A percentile compares a stretch with the other conserved stretches of the same genome.
Conservation (phyloP, 768 basidiomycete genomes). For the Polyporus arcularius region DNA sequence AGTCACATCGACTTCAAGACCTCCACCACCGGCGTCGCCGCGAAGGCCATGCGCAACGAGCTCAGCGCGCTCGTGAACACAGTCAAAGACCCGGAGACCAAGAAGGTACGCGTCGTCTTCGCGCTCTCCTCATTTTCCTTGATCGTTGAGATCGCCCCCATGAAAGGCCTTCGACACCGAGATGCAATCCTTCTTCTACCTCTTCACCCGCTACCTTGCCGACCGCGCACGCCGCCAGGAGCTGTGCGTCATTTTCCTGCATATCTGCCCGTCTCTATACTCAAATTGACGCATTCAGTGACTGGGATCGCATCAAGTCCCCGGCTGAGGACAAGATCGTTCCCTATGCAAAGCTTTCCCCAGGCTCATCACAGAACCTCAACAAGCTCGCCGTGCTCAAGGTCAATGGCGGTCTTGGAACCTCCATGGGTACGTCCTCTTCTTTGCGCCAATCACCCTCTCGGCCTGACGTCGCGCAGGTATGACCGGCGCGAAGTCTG, state of each 20-base stretch:
- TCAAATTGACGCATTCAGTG: conserved; percentile 42
- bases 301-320: conserved; percentile 63
- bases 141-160: conserved; percentile 14
- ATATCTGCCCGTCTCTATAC: conserved; percentile 3
- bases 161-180: conserved; percentile 85
- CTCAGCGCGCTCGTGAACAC: conserved; percentile 89
- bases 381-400: conserved; percentile 95
- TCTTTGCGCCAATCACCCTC: not conserved
- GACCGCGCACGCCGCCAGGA: conserved; percentile 54
- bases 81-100: conserved; percentile 75
- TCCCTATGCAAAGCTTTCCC: conserved; percentile 72
- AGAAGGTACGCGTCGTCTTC: conserved; percentile 59
- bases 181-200: conserved; percentile 96
- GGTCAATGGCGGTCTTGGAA: conserved; percentile 92
- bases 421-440: conserved; percentile 71
- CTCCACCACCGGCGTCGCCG: conserved; percentile 68
- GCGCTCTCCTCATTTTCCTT: not conserved
- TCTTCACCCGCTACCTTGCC: conserved; percentile 90
- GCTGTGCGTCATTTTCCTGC: conserved; percentile 57
- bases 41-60: conserved; percentile 98
- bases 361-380: conserved; percentile 64
- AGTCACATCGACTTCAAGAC: conserved; percentile 96
- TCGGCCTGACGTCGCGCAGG: conserved; percentile 39
- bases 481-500: conserved; percentile 86
- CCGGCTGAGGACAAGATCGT: conserved; percentile 86